These are phyloP conservation scores for Penicillium manginii DNA, from an alignment of 495 filamentous ascomycete species.

Conservation along the genomic window DNA sequence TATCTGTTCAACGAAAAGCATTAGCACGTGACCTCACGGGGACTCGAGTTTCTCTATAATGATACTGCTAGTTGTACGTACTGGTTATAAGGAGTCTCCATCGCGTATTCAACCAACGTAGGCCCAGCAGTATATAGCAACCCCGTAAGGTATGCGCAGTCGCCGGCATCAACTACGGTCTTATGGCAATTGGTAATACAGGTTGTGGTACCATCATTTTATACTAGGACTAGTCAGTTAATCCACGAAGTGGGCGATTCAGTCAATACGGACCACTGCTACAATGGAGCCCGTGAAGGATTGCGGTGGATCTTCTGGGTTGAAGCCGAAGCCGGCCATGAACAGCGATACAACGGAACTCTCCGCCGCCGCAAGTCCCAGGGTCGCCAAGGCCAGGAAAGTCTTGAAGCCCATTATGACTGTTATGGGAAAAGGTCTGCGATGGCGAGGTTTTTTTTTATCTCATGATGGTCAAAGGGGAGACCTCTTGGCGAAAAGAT, in stretches of 20 bases:
- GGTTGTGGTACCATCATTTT: neutral
- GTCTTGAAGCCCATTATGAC: neutral
- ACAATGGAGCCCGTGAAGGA: neutral
- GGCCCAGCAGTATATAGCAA: conserved; percentile 3
- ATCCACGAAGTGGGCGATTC: neutral
- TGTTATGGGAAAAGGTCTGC: too few relatives aligned
- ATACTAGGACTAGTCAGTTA: neutral
- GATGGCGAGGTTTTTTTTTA: neutral
- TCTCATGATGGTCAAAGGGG: neutral
- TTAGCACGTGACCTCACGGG: neutral
- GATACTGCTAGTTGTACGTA: neutral
- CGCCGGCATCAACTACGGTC: neutral
- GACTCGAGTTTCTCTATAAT: neutral
- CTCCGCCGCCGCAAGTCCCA: conserved; percentile 1
- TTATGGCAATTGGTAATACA: neutral
- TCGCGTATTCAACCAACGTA: neutral
- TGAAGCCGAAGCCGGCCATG: neutral
- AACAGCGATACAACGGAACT: conserved; percentile 7
- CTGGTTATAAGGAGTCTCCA: conserved; percentile 4
- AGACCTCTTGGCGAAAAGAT: neutral
- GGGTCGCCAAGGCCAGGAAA: neutral
- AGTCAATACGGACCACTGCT: neutral
- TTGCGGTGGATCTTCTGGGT: neutral
- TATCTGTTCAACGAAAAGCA: neutral
- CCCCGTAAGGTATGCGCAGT: neutral